Base-by-base conservation (phyloP, 192 early-diverging fungal genomes). In the Phlyctochytrium arcticum region DNA sequence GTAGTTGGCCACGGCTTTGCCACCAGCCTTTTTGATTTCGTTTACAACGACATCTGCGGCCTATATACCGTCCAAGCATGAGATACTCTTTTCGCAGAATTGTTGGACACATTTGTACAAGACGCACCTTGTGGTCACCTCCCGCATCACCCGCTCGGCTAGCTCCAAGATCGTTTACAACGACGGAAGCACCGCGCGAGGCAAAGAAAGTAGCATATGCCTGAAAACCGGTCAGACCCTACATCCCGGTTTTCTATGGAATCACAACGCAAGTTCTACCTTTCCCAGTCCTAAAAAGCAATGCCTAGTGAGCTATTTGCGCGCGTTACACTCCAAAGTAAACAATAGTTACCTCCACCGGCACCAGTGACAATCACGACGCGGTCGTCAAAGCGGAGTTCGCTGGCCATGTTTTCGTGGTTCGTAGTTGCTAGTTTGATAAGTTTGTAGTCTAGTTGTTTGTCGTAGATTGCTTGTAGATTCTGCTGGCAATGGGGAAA, bases 311-410 rank as follows among this genome's bases (percentile, higher is more conserved):
- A 24, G 19, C 15, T 57, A 8, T 33, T n/a, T 30, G 21, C n/a
- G 48, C 29, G 35, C 7, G 33, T 12, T 57, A 8, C 17, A 26
- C 49, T 17, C 21, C 17, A 31, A 17, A 21, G 5, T 5, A 31
- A 57, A 37, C 30, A 17, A 17, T 15, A 35, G 77, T 60, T 71
- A 86, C 91, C 95, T 66, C 94, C 94, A 69, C 95, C 96, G 54
- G 93, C 96, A 55, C 96, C 96, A 34, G 96, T 96, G 59, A 98
- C 88, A 63, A 98, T 87, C 27, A 92, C 96, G 30, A 96, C 94
- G 37, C 77, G 65, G 39, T 67, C 56, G 54, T 82, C 80, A 36
- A 82, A 82, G 27, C 80, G 59, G 6, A 81, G 62, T 55, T 69
- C 67, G 36, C 55, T 36, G n/a, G n/a, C n/a, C 72, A 74, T 74